Percentiles rank a stretch among this genome's conserved stretches.
phyloP scores from a whole-genome alignment of 768 basidiomycete genomes.

The Pulveroboletus ravenelii region DNA sequence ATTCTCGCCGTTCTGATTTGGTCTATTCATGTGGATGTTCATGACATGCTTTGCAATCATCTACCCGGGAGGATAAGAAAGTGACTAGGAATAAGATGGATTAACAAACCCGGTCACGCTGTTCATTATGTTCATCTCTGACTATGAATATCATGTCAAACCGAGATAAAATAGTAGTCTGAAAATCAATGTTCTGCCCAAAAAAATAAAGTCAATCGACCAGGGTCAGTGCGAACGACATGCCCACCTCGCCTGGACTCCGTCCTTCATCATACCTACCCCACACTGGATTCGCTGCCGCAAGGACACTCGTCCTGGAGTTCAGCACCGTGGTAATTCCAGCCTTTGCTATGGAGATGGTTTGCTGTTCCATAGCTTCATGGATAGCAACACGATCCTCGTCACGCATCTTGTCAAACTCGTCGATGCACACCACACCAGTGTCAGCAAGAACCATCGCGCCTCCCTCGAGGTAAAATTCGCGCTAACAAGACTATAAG shows the following conservation, averaged over 20 bases:
- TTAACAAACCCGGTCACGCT: slow-evolving; percentile 71
- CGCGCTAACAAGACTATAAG: slow-evolving; percentile 46
- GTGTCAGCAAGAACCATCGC: slow-evolving; percentile 99
- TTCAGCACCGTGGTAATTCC: slow-evolving; percentile 98
- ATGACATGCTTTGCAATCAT: slow-evolving; percentile 96
- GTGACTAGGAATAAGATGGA: not conserved
- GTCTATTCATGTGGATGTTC: slow-evolving; percentile 97
- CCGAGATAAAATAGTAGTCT: slow-evolving; percentile 95
- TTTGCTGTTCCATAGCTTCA: slow-evolving; percentile 99
- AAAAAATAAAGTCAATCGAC: not conserved
- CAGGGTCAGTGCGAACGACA: not conserved
- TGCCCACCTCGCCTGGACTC: slow-evolving; percentile 82
- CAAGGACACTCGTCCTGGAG: slow-evolving; percentile 91
- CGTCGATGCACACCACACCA: slow-evolving; percentile 98
- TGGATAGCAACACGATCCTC: slow-evolving; percentile 99
- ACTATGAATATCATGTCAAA: slow-evolving; percentile 99
- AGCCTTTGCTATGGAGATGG: slow-evolving; percentile 98
- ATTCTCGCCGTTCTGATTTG: slow-evolving; percentile 55
- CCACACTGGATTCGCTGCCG: slow-evolving; percentile 97
- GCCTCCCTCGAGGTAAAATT: slow-evolving; percentile 98
- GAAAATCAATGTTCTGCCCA: slow-evolving; percentile 85
- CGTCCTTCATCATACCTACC: slow-evolving; percentile 96
- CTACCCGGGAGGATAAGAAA: slow-evolving; percentile 35
- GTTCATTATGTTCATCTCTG: slow-evolving; percentile 95
- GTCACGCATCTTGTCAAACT: slow-evolving; percentile 99